Conservation (phyloP, 495 filamentous ascomycete species). For the Symbiotaphrina buchneri region DNA sequence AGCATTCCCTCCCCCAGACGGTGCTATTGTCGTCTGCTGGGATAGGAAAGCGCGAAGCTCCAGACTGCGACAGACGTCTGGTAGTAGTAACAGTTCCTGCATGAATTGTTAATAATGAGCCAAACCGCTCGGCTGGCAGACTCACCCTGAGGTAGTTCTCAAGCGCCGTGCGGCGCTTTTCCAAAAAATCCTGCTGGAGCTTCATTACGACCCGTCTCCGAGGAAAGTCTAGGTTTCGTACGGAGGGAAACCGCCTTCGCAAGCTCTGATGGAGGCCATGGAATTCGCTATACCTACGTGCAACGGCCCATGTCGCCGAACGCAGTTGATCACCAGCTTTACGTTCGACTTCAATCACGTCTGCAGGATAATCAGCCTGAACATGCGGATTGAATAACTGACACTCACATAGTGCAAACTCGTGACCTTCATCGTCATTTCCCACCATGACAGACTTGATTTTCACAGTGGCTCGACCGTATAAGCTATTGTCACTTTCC, state of each 20-base stretch:
- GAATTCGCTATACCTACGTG: slow-evolving; percentile 72
- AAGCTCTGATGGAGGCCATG: slow-evolving; percentile 85
- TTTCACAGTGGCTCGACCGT: slow-evolving; percentile 67
- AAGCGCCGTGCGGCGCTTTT: slow-evolving; percentile 62
- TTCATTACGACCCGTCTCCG: slow-evolving; percentile 85
- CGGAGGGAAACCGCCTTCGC: slow-evolving; percentile 59
- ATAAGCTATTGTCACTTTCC: slow-evolving; percentile 93
- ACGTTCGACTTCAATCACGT: slow-evolving; percentile 67
- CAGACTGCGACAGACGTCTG: slow-evolving; percentile 82
- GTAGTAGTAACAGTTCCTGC: slow-evolving; percentile 48
- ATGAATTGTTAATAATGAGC: neutral
- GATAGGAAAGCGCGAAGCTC: slow-evolving; percentile 88
- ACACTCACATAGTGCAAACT: slow-evolving; percentile 67
- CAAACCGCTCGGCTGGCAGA: neutral
- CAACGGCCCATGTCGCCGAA: slow-evolving; percentile 19
- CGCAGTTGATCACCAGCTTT: slow-evolving; percentile 46
- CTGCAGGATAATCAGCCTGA: neutral
- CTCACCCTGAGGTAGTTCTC: slow-evolving; percentile 57
- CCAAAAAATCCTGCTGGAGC: slow-evolving; percentile 80
- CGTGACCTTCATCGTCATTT: slow-evolving; percentile 75
- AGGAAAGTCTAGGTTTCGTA: slow-evolving; percentile 80
- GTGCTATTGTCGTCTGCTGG: slow-evolving; percentile 50
- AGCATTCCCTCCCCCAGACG: slow-evolving; percentile 17
- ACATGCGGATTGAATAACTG: neutral
- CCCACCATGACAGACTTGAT: slow-evolving; percentile 88